Conservation (phyloP, 768 basidiomycete genomes). For the Hortiboletus campestris region DNA sequence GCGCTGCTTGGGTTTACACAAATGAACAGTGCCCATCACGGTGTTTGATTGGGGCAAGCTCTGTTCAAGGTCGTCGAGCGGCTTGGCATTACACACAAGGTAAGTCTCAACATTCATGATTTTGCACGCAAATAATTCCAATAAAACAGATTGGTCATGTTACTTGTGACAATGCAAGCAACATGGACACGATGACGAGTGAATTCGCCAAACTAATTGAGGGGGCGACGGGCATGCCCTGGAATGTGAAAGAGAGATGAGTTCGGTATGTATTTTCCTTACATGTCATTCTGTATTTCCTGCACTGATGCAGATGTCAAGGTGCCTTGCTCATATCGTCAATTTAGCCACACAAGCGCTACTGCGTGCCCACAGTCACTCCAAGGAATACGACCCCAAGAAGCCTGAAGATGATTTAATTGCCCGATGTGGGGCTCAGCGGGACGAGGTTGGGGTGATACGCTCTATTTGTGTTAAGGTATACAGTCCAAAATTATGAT, state of each 20-base stretch:
- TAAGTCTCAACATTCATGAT: constrained; percentile 10
- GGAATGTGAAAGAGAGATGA: background rate
- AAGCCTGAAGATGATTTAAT: background rate
- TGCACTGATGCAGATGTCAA: background rate
- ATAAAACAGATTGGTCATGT: background rate
- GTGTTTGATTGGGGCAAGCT: constrained; percentile 35
- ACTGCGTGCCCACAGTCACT: background rate
- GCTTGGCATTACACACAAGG: constrained; percentile 31
- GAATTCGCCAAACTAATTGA: constrained; percentile 22
- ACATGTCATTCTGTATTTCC: too few species aligned
- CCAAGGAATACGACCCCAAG: background rate
- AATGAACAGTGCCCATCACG: constrained; percentile 41
- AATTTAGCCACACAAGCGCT: background rate
- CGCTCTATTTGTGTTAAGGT: background rate
- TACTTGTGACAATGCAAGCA: constrained; percentile 20
- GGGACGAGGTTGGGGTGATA: background rate
- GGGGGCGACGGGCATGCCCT: background rate
- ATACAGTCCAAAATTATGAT: too few species aligned
- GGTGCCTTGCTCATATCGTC: background rate
- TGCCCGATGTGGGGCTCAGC: background rate
- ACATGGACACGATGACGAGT: constrained; percentile 36
- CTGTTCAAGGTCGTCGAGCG: constrained; percentile 35
- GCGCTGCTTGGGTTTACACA: constrained; percentile 36
- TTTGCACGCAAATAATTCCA: background rate
- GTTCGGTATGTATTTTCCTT: background rate